phyloP scores from a whole-genome alignment of 2,329 filamentous ascomycete genomes.

The Pseudocercospora eumusae region DNA sequence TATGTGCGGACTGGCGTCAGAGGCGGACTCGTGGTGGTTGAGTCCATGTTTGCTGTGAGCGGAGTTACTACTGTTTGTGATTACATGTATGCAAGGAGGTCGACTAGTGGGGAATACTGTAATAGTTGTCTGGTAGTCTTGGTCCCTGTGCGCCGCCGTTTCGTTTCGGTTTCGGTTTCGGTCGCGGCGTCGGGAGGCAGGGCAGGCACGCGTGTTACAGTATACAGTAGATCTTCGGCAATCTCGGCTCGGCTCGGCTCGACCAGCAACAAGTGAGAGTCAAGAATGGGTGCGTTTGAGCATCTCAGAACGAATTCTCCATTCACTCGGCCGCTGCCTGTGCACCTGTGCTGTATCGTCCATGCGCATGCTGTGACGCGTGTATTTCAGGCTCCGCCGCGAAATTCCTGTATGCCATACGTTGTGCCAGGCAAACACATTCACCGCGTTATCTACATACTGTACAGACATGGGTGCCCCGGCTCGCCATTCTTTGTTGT shows the following conservation, averaged over 20 bases:
- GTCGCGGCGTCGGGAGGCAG: neutral
- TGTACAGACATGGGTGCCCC: neutral
- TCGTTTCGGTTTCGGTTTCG: too few species aligned
- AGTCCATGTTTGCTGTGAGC: constrained; percentile 23
- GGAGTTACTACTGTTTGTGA: neutral
- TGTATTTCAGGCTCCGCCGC: neutral
- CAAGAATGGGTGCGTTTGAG: neutral
- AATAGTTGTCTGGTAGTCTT: constrained; percentile 3
- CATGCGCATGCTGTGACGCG: neutral
- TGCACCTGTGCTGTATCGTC: neutral
- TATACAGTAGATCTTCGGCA: constrained; percentile 5
- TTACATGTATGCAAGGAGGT: neutral
- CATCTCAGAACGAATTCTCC: neutral
- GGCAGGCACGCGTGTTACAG: neutral
- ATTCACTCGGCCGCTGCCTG: neutral
- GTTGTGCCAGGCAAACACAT: constrained; percentile 1
- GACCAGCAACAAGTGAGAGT: neutral
- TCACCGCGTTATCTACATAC: neutral
- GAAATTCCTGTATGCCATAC: neutral
- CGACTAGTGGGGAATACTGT: neutral
- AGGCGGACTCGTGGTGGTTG: constrained; percentile 43
- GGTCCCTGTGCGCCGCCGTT: constrained; percentile 2
- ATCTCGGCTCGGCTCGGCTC: neutral
- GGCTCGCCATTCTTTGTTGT: constrained; percentile 1
- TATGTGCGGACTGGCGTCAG: constrained; percentile 46